Conservation (phyloP, 2,329 filamentous ascomycete species). For the Exophiala aquamarina region DNA sequence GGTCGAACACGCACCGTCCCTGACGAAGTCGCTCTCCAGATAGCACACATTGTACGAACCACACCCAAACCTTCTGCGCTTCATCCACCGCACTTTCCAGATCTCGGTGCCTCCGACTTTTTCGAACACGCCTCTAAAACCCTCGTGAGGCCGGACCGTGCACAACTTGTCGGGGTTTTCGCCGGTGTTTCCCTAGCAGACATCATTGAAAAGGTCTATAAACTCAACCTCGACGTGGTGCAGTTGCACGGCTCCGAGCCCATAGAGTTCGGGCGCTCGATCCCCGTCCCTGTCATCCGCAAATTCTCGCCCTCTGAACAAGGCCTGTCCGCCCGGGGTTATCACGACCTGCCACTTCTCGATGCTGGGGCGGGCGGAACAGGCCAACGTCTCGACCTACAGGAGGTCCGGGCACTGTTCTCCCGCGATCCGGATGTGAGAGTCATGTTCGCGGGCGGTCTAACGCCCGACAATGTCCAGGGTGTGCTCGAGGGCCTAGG, state of each 20-base stretch:
- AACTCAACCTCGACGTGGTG: constrained; percentile 79
- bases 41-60: constrained; percentile 73
- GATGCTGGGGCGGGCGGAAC: constrained; percentile 84
- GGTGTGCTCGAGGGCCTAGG: constrained; percentile 65
- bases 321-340: constrained; percentile 73
- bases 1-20: constrained; percentile 77
- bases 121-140: constrained; percentile 60
- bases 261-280: constrained; percentile 82
- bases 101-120: constrained; percentile 60
- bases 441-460: constrained; percentile 80
- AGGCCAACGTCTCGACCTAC: constrained; percentile 73
- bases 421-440: constrained; percentile 67
- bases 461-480: constrained; percentile 76
- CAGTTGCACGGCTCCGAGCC: constrained; percentile 93
- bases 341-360: constrained; percentile 78
- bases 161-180: constrained; percentile 90
- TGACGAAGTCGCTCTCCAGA: constrained; percentile 74
- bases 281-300: constrained; percentile 88
- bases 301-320: constrained; percentile 76
- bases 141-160: constrained; percentile 56
- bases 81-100: constrained; percentile 28
- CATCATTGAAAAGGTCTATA: constrained; percentile 73
- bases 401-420: constrained; percentile 67
- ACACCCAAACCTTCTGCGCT: constrained; percentile 36
- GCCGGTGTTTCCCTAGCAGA: constrained; percentile 84